Evolutionary conservation across 176 grass and related monocot species (phyloP), one percentile per base, ranked within the genome.

Genomic region (Stipa capillata): DNA sequence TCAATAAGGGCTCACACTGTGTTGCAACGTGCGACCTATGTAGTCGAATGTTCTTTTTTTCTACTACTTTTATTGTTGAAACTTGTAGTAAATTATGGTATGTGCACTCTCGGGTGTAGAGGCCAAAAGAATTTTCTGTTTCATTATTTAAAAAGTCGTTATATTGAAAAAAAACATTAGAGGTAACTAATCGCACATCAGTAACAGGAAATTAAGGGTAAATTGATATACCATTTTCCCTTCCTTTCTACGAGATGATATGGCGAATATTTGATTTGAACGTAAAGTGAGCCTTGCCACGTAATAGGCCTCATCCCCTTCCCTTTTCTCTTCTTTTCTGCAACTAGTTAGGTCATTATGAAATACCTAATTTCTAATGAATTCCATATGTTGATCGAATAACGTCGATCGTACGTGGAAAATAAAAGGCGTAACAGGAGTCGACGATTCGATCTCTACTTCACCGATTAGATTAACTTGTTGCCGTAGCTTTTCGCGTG

Each of bases 281-380:
- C 68, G 81, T 79, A 84, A 88, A 84, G 75, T 8, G 10, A 67
- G 8, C 4, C 2, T 27, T 84, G 86, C 86, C 81, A 84, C 81
- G 50, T 79, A 84, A 24, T 42, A 50, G 45, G 48, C 28, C 58
- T 65, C 81, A 74, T 67, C 35, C 49, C 25, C 20, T 42, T 31
- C 40, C 20, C 41, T 18, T 74, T 76, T 27, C 24, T 31, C 44
- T 54, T 78, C 36, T 54, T 54, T 76, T 65, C 61, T 18, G n/a
- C 49, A 80, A 42, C 63, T 45, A 49, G 17, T 57, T 44, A 21
- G 37, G 17, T 79, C 43, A 79, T 77, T 56, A 56, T 21, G 69
- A 39, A 74, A 47, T 47, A n/a, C 56, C 8, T 42, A 13, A 4
- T 58, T 75, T 58, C 18, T 20, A 29, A 59, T 51, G n/a, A 3